phyloP scores from a whole-genome alignment of 768 basidiomycete genomes.

The Lactifluus pinguis region DNA sequence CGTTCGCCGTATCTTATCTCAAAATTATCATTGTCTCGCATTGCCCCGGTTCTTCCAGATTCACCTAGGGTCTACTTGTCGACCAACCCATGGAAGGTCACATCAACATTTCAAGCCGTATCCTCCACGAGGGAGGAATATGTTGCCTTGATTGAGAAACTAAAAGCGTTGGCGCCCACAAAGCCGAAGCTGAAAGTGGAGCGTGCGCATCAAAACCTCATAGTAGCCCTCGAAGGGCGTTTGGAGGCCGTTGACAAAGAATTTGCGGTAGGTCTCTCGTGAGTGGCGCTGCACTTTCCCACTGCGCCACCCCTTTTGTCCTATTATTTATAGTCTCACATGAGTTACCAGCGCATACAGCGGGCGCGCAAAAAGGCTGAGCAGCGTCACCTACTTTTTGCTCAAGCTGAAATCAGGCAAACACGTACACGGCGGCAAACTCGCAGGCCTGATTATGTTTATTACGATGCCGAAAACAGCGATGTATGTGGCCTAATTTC shows the following conservation, averaged over 20 bases:
- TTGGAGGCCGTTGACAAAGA: slow-evolving; percentile 61
- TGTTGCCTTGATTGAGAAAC: slow-evolving; percentile 45
- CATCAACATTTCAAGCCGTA: slow-evolving; percentile 63
- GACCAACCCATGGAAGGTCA: slow-evolving; percentile 86
- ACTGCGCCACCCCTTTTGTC: background rate
- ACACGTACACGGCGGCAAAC: slow-evolving; percentile 71
- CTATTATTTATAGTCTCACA: slow-evolving; percentile 14
- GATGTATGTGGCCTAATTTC: slow-evolving; percentile 40
- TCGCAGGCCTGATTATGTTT: slow-evolving; percentile 73
- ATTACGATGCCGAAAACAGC: slow-evolving; percentile 53
- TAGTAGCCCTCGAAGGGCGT: slow-evolving; percentile 53
- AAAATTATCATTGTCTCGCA: slow-evolving; percentile 21
- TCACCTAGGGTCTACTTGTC: slow-evolving; percentile 79
- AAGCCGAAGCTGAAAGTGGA: slow-evolving; percentile 47
- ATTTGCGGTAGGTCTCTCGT: slow-evolving; percentile 47
- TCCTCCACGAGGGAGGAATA: slow-evolving; percentile 72
- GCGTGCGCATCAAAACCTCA: slow-evolving; percentile 49
- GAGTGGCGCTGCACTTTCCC: background rate
- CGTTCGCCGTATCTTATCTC: slow-evolving; percentile 27
- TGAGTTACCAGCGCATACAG: slow-evolving; percentile 51
- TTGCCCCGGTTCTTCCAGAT: slow-evolving; percentile 36
- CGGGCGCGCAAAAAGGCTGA: slow-evolving; percentile 62
- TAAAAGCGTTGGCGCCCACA: slow-evolving; percentile 44
- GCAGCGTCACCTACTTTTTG: slow-evolving; percentile 52
- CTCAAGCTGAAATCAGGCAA: slow-evolving; percentile 69